Evolutionary conservation across 768 basidiomycete genomes (phyloP).

Genomic region (Suillus subalutaceus): DNA sequence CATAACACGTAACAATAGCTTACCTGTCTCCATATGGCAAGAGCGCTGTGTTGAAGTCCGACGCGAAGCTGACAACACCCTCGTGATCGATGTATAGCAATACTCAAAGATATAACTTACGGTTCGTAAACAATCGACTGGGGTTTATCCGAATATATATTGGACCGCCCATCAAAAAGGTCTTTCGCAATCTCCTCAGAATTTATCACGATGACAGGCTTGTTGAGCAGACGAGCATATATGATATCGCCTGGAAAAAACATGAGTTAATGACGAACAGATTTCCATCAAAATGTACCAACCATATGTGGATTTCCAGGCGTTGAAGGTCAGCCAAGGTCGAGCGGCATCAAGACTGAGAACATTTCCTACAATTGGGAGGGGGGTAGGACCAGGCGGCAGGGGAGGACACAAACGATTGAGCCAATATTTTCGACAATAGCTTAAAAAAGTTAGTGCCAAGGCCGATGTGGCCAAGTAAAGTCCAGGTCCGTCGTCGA

Average conservation of each 20-base stretch:
- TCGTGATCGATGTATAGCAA: background rate
- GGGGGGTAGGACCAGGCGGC: slow-evolving; percentile 21
- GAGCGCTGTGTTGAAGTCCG: slow-evolving; percentile 22
- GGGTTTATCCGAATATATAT: slow-evolving; percentile 32
- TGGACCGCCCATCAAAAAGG: slow-evolving; percentile 29
- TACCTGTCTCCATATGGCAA: slow-evolving; percentile 21
- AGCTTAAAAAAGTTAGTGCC: no score
- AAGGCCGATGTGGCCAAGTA: no score
- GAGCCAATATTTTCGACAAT: no score
- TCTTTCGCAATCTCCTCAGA: slow-evolving; percentile 24
- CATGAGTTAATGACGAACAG: background rate
- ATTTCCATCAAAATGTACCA: background rate
- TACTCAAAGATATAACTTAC: slow-evolving; percentile 12
- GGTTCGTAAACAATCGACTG: slow-evolving; percentile 17
- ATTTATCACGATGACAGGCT: slow-evolving; percentile 20
- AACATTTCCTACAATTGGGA: slow-evolving; percentile 23
- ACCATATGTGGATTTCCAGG: slow-evolving; percentile 25
- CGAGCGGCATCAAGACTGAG: slow-evolving; percentile 19
- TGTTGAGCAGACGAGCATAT: slow-evolving; percentile 23
- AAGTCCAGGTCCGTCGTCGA: no score
- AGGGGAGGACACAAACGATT: slow-evolving; percentile 3
- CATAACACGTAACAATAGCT: background rate
- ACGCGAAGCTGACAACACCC: slow-evolving; percentile 20
- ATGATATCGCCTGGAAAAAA: slow-evolving; percentile 21
- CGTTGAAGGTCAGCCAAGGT: slow-evolving; percentile 25